Evolutionary conservation across 2,329 filamentous ascomycete species (phyloP).

Genomic region (Penicillium sp.): DNA sequence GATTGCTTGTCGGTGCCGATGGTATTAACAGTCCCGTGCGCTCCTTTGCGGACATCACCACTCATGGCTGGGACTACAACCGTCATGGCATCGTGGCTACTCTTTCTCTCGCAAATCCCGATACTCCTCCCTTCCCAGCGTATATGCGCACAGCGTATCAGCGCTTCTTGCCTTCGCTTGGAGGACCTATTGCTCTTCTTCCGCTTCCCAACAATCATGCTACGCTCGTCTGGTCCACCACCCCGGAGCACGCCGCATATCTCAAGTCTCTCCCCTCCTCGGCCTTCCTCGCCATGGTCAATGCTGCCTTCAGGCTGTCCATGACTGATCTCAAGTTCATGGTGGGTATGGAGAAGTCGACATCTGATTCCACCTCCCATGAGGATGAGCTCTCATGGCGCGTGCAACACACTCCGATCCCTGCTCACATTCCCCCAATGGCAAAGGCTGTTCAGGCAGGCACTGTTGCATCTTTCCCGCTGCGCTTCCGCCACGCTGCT

Average conservation of each 20-base stretch:
- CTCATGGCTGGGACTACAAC: slow-evolving; percentile 87
- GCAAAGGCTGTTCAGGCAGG: slow-evolving; percentile 68
- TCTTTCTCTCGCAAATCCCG: slow-evolving; percentile 57
- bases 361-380: slow-evolving; percentile 41
- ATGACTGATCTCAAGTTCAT: slow-evolving; percentile 77
- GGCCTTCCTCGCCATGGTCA: slow-evolving; percentile 82
- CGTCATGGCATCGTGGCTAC: slow-evolving; percentile 89
- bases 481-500: slow-evolving; percentile 88
- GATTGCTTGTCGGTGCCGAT: slow-evolving; percentile 86
- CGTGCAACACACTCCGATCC: slow-evolving; percentile 59
- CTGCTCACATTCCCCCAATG: slow-evolving; percentile 56
- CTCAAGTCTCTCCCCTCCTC: slow-evolving; percentile 67
- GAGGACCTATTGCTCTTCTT: slow-evolving; percentile 81
- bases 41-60: slow-evolving; percentile 77
- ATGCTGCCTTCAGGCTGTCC: slow-evolving; percentile 81
- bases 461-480: slow-evolving; percentile 80
- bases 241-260: slow-evolving; percentile 67
- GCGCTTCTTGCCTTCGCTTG: slow-evolving; percentile 75
- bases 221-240: slow-evolving; percentile 92
- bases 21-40: slow-evolving; percentile 92
- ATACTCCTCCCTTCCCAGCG: slow-evolving; percentile 22
- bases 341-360: slow-evolving; percentile 54
- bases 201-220: slow-evolving; percentile 78
- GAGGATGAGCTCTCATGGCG: slow-evolving; percentile 81
- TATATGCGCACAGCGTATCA: slow-evolving; percentile 77